These are phyloP conservation scores for Zymoseptoria brevis DNA, from an alignment of 2,329 filamentous ascomycete genomes.

Conservation along the genomic window DNA sequence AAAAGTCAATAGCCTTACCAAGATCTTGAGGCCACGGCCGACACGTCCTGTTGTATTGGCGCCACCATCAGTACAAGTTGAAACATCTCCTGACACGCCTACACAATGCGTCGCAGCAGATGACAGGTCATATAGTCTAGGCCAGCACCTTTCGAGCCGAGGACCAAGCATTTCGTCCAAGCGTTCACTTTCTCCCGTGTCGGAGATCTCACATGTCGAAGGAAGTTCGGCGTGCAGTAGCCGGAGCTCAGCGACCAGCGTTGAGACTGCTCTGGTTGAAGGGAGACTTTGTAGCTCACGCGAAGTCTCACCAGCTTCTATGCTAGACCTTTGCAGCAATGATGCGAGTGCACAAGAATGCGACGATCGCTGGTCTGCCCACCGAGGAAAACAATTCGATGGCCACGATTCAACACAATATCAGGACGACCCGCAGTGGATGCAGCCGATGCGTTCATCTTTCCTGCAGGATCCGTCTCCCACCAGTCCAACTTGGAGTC, in stretches of 20 bases:
- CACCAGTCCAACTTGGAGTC: slow-evolving; percentile 39
- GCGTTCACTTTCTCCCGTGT: slow-evolving; percentile 25
- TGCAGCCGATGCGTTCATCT: background rate
- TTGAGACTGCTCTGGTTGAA: slow-evolving; percentile 6
- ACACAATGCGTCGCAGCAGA: background rate
- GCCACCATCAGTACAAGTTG: background rate
- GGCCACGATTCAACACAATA: slow-evolving; percentile 2
- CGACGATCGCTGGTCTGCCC: background rate
- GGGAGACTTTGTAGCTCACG: background rate
- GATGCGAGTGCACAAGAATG: no score
- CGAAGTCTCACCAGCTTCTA: no score
- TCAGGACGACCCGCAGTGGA: background rate
- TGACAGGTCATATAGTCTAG: background rate
- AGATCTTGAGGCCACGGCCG: background rate
- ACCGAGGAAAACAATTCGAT: slow-evolving; percentile 12
- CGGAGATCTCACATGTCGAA: slow-evolving; percentile 30
- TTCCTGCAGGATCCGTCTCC: background rate
- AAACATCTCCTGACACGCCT: background rate
- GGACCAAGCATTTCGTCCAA: slow-evolving; percentile 2
- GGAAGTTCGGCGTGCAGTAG: slow-evolving; percentile 35
- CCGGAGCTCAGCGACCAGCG: slow-evolving; percentile 23
- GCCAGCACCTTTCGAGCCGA: background rate
- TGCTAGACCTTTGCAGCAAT: no score
- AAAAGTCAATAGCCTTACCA: slow-evolving; percentile 19
- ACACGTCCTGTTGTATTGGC: background rate